Evolutionary conservation across 257 asterid genomes (phyloP), one percentile per base, ranked within the genome.

Genomic region (Solanum virginianum): DNA sequence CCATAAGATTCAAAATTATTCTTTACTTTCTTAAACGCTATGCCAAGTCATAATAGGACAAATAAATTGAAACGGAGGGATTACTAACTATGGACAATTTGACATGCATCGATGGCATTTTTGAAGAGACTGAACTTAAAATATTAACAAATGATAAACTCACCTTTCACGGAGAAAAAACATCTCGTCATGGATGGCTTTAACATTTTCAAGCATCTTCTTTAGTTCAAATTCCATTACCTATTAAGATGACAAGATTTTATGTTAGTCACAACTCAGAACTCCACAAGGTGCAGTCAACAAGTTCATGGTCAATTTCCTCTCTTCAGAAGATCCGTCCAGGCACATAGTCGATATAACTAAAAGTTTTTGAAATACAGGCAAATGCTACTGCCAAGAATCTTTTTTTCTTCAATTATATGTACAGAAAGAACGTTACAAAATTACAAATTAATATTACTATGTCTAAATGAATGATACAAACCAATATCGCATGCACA

Each of bases 101-200:
- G 54, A 41, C 80, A 70, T 18, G 54, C 17, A 70, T 10, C 16
- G 16, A 1, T 0, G 3, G 0, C 29, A 70, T 39, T 70, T 36
- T 70, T 70, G 53, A 41, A 41, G 54, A 70, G 49, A 5, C 5
- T 7, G 17, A 39, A 70, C 80, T 39, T 18, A 10, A n/a, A 70
- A 18, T 70, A 10, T 26, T 26, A 53, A 16, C 6, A 10, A 79
- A 53, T 5, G 65, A 53, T 53, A 53, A 60, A 83, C 87, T 86
- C 43, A 92, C 98, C 97, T 92, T 85, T 92, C 93, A n/a, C 95
- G 97, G 24, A 95, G 97, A 87, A 90, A 94, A 86, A 88, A 91
- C 92, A 95, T 95, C 92, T 94, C 98, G 4, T 95, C 98, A 32
- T 94, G 98, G 87, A 95, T 88, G 88, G 94, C 86, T 71, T 91